These are phyloP conservation scores for Mycena haematopus DNA, from an alignment of 768 basidiomycete species.

Conservation along the genomic window DNA sequence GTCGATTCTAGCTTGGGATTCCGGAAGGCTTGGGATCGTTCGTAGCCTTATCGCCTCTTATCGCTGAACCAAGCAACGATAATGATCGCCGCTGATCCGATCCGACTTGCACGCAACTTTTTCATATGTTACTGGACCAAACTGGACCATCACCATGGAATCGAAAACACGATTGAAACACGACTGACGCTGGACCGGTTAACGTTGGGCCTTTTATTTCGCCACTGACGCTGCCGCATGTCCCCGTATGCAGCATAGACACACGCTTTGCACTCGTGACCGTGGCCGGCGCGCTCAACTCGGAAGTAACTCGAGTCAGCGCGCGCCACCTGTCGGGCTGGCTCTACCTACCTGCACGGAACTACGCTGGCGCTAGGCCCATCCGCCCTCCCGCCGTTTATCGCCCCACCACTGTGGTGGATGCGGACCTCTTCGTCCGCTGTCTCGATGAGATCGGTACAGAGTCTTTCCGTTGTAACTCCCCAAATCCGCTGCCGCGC, in stretches of 20 bases:
- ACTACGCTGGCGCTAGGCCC: constrained; percentile 6
- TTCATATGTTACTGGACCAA: no score
- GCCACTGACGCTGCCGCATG: constrained; percentile 3
- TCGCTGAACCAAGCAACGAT: no score
- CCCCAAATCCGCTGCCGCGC: constrained; percentile 8
- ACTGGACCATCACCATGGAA: background rate
- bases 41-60: no score
- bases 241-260: constrained; percentile 17
- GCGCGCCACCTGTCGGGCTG: constrained; percentile 21
- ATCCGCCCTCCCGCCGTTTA: constrained; percentile 20
- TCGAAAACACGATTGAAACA: background rate
- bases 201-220: constrained; percentile 11
- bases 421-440: constrained; percentile 8
- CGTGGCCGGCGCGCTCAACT: constrained; percentile 11
- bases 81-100: no score
- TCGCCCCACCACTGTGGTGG: constrained; percentile 17
- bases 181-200: background rate
- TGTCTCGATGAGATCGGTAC: constrained; percentile 15
- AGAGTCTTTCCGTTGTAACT: constrained; percentile 2
- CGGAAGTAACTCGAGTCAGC: constrained; percentile 15
- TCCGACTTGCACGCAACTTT: background rate
- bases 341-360: constrained; percentile 19
- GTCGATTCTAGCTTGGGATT: no score
- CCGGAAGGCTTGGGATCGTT: no score
- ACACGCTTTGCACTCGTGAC: background rate